phyloP scores from a whole-genome alignment of 257 asterid genomes.

The Mentha longifolia region DNA sequence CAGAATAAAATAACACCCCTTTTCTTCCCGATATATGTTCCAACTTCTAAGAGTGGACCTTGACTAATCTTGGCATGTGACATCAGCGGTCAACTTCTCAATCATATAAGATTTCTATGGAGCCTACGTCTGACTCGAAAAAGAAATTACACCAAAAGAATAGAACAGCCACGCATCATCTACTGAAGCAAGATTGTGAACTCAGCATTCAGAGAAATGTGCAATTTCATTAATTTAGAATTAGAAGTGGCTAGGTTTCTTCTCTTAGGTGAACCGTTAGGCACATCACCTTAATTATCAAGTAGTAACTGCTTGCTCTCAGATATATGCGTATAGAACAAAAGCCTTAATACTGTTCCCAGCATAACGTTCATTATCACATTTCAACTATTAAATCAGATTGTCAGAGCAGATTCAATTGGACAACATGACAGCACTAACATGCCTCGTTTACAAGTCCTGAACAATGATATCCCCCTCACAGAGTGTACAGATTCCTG shows the following conservation, averaged over 20 bases:
- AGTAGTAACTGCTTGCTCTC: not conserved
- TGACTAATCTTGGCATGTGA: not conserved
- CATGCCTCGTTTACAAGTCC: not conserved
- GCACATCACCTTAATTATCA: not conserved
- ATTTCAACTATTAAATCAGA: not conserved
- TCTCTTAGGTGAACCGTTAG: not conserved
- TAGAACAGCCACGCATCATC: not conserved
- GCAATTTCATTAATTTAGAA: not conserved
- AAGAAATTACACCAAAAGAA: no score
- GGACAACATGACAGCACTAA: not conserved
- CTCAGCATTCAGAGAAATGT: not conserved
- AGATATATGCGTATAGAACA: conserved; percentile 3
- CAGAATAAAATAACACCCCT: no score
- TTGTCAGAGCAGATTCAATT: not conserved
- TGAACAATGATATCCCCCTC: not conserved
- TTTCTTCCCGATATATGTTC: not conserved
- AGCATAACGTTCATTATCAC: not conserved
- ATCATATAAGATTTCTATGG: no score
- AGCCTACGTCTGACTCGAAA: not conserved
- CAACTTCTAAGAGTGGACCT: not conserved
- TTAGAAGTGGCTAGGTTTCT: not conserved
- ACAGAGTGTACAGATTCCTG: not conserved
- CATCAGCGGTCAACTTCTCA: not conserved
- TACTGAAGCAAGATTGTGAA: not conserved
- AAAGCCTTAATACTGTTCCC: not conserved